A percentile compares a stretch with the other conserved stretches of the same genome.
Evolutionary conservation across 495 filamentous ascomycete genomes (phyloP).

Genomic region (Penicillium bovifimosum): DNA sequence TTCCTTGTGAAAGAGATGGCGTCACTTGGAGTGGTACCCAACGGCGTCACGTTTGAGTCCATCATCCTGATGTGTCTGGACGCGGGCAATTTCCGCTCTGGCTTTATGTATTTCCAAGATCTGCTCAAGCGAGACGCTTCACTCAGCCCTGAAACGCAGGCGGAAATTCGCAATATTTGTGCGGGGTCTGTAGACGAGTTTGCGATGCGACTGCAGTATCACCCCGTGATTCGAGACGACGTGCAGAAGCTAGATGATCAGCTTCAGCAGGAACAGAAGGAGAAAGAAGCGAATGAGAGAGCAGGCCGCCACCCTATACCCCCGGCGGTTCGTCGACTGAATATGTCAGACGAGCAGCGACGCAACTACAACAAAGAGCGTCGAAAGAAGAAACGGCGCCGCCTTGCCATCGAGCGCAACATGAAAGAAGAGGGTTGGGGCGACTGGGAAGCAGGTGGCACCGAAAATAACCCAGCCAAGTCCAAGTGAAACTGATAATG

Average conservation of each 20-base stretch:
- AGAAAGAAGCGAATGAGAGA: conserved; percentile 1
- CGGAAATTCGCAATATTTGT: conserved; percentile 30
- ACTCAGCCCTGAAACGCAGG: conserved; percentile 18
- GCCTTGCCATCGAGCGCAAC: conserved; percentile 12
- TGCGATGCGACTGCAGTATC: conserved; percentile 27
- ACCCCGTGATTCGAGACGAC: conserved; percentile 21
- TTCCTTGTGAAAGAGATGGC: conserved; percentile 73
- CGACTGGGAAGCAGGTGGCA: conserved; percentile 15
- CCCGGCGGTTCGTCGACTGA: conserved; percentile 5
- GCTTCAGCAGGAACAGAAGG: conserved; percentile 1
- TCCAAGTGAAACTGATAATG: neutral
- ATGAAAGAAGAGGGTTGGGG: conserved; percentile 22
- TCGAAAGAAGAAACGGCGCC: conserved; percentile 20
- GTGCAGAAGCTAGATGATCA: conserved; percentile 10
- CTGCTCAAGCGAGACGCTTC: conserved; percentile 24
- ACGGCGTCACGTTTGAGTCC: conserved; percentile 59
- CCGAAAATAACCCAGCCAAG: neutral
- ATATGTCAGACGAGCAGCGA: conserved; percentile 9
- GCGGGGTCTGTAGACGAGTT: conserved; percentile 23
- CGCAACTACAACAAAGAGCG: conserved; percentile 15
- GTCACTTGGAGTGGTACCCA: conserved; percentile 53
- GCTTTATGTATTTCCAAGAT: conserved; percentile 38
- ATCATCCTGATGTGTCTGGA: conserved; percentile 61
- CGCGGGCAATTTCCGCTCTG: conserved; percentile 35
- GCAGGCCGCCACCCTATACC: conserved; percentile 1